Evolutionary conservation across 148 eudicot genomes (phyloP).

Genomic region (Polygonum maritimum): DNA sequence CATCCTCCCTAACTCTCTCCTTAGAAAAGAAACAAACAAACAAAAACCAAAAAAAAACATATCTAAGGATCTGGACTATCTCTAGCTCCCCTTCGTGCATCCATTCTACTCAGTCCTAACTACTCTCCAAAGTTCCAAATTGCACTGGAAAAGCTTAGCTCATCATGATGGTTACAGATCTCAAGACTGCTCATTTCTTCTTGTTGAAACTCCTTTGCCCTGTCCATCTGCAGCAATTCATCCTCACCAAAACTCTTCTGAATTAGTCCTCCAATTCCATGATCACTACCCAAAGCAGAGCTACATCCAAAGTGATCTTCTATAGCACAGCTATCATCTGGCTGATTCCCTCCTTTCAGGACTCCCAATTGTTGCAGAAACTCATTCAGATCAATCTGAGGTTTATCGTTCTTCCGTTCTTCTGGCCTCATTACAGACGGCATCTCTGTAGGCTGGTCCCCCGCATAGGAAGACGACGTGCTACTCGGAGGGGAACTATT

Average conservation of each 20-base stretch:
- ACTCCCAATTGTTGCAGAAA: conserved; percentile 79
- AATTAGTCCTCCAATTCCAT: conserved; percentile 12
- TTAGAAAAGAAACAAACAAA: background rate
- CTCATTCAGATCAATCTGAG: conserved; percentile 83
- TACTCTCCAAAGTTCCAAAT: conserved; percentile 48
- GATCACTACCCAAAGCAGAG: conserved; percentile 14
- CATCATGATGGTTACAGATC: conserved; percentile 27
- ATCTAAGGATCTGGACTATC: background rate
- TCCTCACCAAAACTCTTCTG: conserved; percentile 54
- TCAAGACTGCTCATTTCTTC: conserved; percentile 23
- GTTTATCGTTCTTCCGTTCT: conserved; percentile 31
- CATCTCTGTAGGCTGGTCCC: conserved; percentile 13
- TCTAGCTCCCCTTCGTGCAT: background rate
- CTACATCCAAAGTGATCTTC: conserved; percentile 13
- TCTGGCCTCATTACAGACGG: conserved; percentile 3
- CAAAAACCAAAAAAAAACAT: background rate
- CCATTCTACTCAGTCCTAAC: background rate
- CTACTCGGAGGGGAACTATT: conserved; percentile 14
- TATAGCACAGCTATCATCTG: conserved; percentile 5
- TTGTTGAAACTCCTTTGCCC: conserved; percentile 21
- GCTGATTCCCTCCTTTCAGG: conserved; percentile 29
- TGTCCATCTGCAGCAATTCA: conserved; percentile 46
- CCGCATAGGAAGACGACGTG: conserved; percentile 20
- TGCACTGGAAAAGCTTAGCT: conserved; percentile 23
- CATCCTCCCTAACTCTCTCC: background rate